Evolutionary conservation across 1,284 basidiomycete species (phyloP), one percentile per base, ranked within the genome.

Genomic region (Meripilus lineatus): DNA sequence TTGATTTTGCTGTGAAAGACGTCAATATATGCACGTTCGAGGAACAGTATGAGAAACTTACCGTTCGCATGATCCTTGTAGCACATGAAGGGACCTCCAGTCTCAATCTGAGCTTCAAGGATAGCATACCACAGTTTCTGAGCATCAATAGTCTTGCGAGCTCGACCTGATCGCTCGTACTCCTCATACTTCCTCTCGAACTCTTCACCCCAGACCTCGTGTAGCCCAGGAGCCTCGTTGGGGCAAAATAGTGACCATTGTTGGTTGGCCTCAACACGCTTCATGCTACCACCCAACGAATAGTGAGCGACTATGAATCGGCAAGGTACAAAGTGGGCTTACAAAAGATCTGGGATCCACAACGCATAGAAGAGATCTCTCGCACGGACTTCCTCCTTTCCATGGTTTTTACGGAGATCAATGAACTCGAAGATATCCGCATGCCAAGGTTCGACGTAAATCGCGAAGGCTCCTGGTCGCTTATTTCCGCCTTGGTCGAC

Each of bases 401-500:
- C 96, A 60, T 99, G 96, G 67, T 99, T 99, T 80, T 99, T 99
- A 59, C 96, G 81, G 37, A 99, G 77, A 65, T 99, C 95, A 54
- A 99, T 77, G 77, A 99, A 98, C 55, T 98, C 95, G 57, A 98
- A 98, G 57, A 99, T 70, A 65, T 99, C 96, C 26, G 92, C 81
- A 66, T 99, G 95, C 94, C 94, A 97, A 7, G 94, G 94, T 69
- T 97, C 94, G 52, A 97, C 73, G 70, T 97, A 97, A 65, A 97
- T 93, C 24, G 96, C 92, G 59, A 99, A 98, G 2, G 96, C 96
- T 52, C 96, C 96, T 2, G 96, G 96, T 35, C 96, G 89, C 75
- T 99, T 99, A 80, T 99, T 99, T 40, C 96, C 96, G 51, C 96
- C 95, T 66, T 99, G 96, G 67, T 99, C 96, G 50, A 99, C 96